Base-by-base conservation (phyloP, 495 filamentous ascomycete genomes). In the Penicillium diatomitis region DNA sequence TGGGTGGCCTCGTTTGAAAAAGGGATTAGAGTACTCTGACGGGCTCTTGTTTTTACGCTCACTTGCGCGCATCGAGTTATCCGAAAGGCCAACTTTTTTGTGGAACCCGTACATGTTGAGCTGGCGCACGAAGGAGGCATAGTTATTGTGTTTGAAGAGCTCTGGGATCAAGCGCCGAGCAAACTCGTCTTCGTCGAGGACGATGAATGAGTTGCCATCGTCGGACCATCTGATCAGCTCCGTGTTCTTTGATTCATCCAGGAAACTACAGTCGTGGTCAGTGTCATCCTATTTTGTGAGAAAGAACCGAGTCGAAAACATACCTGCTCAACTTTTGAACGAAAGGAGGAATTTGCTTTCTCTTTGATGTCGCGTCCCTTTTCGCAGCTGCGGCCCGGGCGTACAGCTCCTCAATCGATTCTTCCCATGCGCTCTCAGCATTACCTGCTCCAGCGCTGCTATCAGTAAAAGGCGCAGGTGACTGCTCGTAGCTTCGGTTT, bases 91-190 rank as follows among this genome's bases (percentile, higher is more conserved):
- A 7, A 99, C 94, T 45, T 91, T 88, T 72, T 99, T 99, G 66
- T 99, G 92, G 61, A 99, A 99, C 6, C 92, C 92, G 64, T 99
- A 98, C 92, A 98, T 97, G 61, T 98, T 98, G 52, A 98, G 76
- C 61, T 98, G 92, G 7, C 92, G 87, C 29, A 99, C 92, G 58
- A 99, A 99, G 2, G 94, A 97, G 5, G 92, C 90, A 65, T 97
- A 99, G 66, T 97, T 99, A 66, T 96, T 97, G 68, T 97, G 94
- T 63, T 99, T 99, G 78, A 97, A 99, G 6, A 96, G 75, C 61
- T 97, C 92, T 3, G 92, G 92, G 42, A 99, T 97, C 50, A 99
- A 65, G 0, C 84, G 95, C 63, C 88, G 90, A n/a, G 92, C 94
- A 66, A 99, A 99, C 63, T 97, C 94, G 61, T 99, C 92, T 65